Conservation (phyloP, 1,284 basidiomycete species). For the Pulveroboletus sp. region DNA sequence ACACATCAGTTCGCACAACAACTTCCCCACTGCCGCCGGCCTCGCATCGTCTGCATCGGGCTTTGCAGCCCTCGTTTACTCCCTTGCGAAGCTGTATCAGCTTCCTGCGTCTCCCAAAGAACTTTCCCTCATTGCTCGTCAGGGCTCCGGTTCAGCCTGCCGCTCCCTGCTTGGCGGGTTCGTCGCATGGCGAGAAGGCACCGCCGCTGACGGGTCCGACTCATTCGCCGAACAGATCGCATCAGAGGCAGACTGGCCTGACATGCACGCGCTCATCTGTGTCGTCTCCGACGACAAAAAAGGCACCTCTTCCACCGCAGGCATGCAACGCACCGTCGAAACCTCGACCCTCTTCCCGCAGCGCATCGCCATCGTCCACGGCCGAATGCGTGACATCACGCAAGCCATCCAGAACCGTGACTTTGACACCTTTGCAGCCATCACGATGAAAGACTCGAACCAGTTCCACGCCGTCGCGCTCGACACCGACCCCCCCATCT, state of each 20-base stretch:
- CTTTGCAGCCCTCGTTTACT: constrained; percentile 92
- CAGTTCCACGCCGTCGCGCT: constrained; percentile 98
- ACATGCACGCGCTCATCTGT: constrained; percentile 96
- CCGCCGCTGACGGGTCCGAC: constrained; percentile 72
- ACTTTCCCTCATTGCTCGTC: constrained; percentile 93
- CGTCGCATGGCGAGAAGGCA: constrained; percentile 86
- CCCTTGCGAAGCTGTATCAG: constrained; percentile 84
- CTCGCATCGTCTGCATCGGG: constrained; percentile 97
- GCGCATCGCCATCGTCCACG: constrained; percentile 90
- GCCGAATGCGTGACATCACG: constrained; percentile 82
- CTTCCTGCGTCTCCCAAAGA: constrained; percentile 72
- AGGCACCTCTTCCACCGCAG: constrained; percentile 90
- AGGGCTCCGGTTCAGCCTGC: constrained; percentile 97
- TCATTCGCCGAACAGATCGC: constrained; percentile 90
- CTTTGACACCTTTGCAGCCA: constrained; percentile 86
- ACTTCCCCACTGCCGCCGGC: constrained; percentile 98
- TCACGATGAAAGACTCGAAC: constrained; percentile 98
- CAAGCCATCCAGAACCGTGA: constrained; percentile 79
- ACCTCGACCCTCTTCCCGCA: constrained; percentile 89
- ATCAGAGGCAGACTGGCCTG: constrained; percentile 87
- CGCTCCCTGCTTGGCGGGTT: constrained; percentile 96
- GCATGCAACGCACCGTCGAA: constrained; percentile 97
- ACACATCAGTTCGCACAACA: constrained; percentile 95
- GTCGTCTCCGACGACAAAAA: constrained; percentile 98
- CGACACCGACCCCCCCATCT: constrained; percentile 97